phyloP scores from a whole-genome alignment of 129 eudicot species.

The Chrysanthemum makinoi region DNA sequence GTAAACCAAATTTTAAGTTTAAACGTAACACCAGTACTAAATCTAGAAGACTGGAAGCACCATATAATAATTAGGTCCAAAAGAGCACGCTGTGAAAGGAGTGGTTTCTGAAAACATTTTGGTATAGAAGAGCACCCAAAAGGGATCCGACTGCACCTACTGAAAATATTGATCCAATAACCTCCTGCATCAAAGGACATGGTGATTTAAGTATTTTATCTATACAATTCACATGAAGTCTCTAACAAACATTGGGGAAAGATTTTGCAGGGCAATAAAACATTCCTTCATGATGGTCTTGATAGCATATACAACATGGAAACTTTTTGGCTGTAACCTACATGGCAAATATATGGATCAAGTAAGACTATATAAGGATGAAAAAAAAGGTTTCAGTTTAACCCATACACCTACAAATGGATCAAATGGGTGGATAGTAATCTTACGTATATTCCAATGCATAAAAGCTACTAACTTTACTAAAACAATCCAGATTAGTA shows the following conservation, averaged over 20 bases:
- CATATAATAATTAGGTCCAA: slow-evolving; percentile 68
- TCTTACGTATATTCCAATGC: background rate
- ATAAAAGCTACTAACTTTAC: background rate
- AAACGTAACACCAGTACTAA: slow-evolving; percentile 60
- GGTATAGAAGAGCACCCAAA: slow-evolving; percentile 75
- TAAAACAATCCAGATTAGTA: background rate
- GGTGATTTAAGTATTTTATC: background rate
- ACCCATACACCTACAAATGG: background rate
- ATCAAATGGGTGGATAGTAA: background rate
- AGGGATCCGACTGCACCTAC: slow-evolving; percentile 88
- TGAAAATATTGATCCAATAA: slow-evolving; percentile 70
- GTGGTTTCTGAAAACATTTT: slow-evolving; percentile 54
- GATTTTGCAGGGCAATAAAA: slow-evolving; percentile 90
- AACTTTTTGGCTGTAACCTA: slow-evolving; percentile 69
- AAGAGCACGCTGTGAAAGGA: slow-evolving; percentile 69
- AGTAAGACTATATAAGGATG: background rate
- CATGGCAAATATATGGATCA: slow-evolving; percentile 13
- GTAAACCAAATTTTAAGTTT: slow-evolving; percentile 67
- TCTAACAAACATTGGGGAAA: slow-evolving; percentile 66
- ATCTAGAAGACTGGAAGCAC: slow-evolving; percentile 75
- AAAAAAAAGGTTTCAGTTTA: background rate
- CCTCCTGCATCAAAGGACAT: slow-evolving; percentile 55
- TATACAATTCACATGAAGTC: too few relatives aligned
- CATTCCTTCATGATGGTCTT: slow-evolving; percentile 89
- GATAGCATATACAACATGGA: slow-evolving; percentile 61